These are phyloP conservation scores for slime mould (Dictyostelium discoideum) DNA, from an alignment of 78 protist species.

Conservation along the genomic window DNA sequence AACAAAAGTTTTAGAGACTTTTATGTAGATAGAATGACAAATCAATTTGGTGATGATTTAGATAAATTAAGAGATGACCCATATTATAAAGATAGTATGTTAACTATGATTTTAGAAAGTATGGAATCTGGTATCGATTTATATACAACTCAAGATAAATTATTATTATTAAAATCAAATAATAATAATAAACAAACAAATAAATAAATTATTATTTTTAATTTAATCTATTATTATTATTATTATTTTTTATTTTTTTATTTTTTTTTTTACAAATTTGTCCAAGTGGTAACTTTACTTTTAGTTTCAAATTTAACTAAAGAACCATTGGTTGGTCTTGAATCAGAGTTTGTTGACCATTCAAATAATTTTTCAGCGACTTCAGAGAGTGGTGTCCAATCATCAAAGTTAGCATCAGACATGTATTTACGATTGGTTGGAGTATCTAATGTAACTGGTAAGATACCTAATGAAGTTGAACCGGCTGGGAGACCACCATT, in stretches of 20 bases:
- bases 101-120: conserved; percentile 48
- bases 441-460: conserved; percentile 91
- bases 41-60: conserved; percentile 75
- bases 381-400: conserved; percentile 91
- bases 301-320: conserved; percentile 44
- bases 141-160: conserved; percentile 52
- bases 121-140: conserved; percentile 70
- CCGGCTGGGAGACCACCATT: conserved; percentile 77
- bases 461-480: conserved; percentile 52
- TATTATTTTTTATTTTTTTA: neutral
- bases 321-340: conserved; percentile 64
- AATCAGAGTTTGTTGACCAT: conserved; percentile 62
- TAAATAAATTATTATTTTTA: neutral
- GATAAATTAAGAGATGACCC: conserved; percentile 68
- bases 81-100: conserved; percentile 47
- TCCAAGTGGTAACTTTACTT: conserved; percentile 38
- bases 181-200: neutral
- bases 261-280: neutral
- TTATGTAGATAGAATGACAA: conserved; percentile 64
- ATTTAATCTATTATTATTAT: neutral
- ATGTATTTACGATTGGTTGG: conserved; percentile 91
- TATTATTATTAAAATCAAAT: conserved; percentile 10
- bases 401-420: conserved; percentile 88
- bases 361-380: conserved; percentile 62
- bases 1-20: conserved; percentile 66